phyloP scores from a whole-genome alignment of 208 protist genomes.

The Endotrypanum monterogeii region DNA sequence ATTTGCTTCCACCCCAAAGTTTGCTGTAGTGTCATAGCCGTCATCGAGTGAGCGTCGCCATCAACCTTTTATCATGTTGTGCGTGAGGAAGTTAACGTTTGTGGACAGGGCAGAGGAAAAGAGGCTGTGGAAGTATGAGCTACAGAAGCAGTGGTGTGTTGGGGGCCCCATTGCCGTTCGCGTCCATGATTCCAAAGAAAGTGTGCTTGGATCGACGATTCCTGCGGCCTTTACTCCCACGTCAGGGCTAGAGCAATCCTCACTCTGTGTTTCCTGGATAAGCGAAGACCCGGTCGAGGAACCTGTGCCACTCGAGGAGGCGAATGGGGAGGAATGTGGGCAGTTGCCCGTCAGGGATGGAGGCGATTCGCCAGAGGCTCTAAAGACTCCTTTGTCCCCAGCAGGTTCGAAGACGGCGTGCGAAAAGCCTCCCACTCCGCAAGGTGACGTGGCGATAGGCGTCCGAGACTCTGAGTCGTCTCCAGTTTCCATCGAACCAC shows the following conservation, averaged over 20 bases:
- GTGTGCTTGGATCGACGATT: constrained; percentile 52
- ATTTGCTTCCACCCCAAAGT: background rate
- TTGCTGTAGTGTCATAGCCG: background rate
- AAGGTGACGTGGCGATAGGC: background rate
- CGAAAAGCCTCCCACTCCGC: background rate
- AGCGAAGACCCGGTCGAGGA: constrained; percentile 24
- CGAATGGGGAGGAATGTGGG: background rate
- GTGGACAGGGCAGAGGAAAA: constrained; percentile 53
- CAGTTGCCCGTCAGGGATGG: background rate
- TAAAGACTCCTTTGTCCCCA: background rate
- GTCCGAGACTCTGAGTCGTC: background rate
- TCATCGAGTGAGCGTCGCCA: background rate
- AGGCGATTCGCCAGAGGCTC: background rate
- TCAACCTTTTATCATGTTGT: constrained; percentile 29
- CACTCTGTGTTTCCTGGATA: constrained; percentile 48
- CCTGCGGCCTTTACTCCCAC: constrained; percentile 26
- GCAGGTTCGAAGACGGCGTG: background rate
- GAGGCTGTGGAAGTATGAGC: constrained; percentile 33
- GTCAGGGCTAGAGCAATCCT: constrained; percentile 8
- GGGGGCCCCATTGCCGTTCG: constrained; percentile 45
- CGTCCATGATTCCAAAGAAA: constrained; percentile 33
- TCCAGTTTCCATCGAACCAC: background rate
- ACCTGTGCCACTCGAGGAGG: background rate
- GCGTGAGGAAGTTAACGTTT: constrained; percentile 41
- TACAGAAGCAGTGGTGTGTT: constrained; percentile 49